Base-by-base conservation (phyloP, 202 grass and related monocot species). In the Digitaria exilis region DNA sequence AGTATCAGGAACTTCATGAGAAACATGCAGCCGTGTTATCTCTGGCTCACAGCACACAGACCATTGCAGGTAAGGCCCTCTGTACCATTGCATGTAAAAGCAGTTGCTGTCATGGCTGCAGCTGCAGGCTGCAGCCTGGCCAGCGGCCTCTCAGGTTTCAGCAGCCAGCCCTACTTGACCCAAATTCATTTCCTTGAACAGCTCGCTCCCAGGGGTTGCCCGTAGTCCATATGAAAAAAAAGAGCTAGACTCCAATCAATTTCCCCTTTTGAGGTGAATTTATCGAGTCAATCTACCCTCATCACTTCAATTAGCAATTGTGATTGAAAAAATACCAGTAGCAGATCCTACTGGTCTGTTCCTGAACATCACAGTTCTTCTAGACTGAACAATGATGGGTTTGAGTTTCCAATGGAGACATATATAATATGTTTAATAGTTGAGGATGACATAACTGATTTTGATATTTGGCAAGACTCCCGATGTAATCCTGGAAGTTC, bases 201-300 rank as follows among this genome's bases (percentile, higher is more conserved):
- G 87, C 60, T 51, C 41, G 75, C 19, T 16, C 76, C 48, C 79
- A 73, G 67, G 42, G 56, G 17, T 71, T 71, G 79, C n/a, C n/a
- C n/a, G n/a, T n/a, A n/a, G n/a, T n/a, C 65, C 24, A 26, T 28
- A 73, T 59, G 87, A 59, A 58, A 84, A 69, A 79, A 69, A 79
- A 73, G 50, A 90, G 77, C 67, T 68, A 80, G 69, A 75, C 52
- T 30, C 51, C 80, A 84, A 84, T 84, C 84, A 90, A 59, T 90
- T 71, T 59, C 35, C 61, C 44, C 49, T 43, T 74, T 80, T 66
- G 60, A 31, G 69, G 54, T 84, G 84, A 70, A 84, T 55, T 87
- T 84, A 84, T 76, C 80, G 80, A 75, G n/a, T 60, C 74, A 79
- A 61, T 62, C 72, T 32, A 59, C 44, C 65, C 28, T 44, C 62